Evolutionary conservation across 371 early-diverging fungal genomes (phyloP).

Genomic region (Cladochytrium tenue): DNA sequence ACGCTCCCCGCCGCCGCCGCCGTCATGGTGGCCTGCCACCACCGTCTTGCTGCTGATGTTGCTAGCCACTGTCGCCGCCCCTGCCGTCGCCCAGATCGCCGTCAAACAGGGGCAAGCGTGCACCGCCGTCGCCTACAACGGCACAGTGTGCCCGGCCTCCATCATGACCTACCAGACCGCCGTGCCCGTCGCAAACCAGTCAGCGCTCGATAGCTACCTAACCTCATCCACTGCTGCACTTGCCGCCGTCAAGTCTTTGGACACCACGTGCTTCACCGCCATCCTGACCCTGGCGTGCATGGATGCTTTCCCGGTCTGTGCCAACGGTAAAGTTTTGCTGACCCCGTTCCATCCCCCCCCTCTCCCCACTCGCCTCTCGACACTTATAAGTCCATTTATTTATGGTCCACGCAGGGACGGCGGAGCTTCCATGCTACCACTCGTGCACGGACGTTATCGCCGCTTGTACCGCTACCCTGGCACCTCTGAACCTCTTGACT

Average conservation of each 20-base stretch:
- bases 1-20: too few relatives aligned
- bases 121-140: slow-evolving; percentile 7
- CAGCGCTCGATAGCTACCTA: neutral
- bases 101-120: slow-evolving; percentile 1
- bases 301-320: neutral
- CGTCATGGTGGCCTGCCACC: too few relatives aligned
- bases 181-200: neutral
- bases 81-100: too few relatives aligned
- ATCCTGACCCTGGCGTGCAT: neutral
- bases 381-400: neutral
- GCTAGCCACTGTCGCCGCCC: too few relatives aligned
- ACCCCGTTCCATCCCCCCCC: neutral
- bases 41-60: too few relatives aligned
- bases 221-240: neutral
- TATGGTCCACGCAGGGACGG: neutral
- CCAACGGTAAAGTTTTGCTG: neutral
- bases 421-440: neutral
- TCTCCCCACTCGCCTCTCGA: neutral
- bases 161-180: neutral
- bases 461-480: neutral
- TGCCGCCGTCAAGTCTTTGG: neutral
- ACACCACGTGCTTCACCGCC: neutral
- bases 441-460: neutral
- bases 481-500: neutral
- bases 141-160: slow-evolving; percentile 5